Base-by-base conservation (phyloP, 257 asterid genomes). In the Rauvolfia tetraphylla region DNA sequence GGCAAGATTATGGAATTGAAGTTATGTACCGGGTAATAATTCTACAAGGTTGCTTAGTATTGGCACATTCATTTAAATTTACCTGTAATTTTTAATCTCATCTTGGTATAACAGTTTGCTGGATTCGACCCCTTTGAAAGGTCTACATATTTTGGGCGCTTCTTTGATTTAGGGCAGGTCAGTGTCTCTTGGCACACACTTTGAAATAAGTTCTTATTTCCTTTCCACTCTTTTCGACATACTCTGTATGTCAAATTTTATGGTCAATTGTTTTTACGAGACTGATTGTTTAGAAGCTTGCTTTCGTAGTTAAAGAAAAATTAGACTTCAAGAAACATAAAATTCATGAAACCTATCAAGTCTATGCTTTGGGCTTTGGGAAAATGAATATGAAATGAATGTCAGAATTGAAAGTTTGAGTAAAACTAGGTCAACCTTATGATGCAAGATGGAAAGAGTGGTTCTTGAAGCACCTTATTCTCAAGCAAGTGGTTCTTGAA, bases 111-210 rank as follows among this genome's bases (percentile, higher is more conserved):
- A 79, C 89, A 91, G 98, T 92, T 94, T 89, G 97, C 97, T 41
- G 98, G 97, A 73, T 94, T 94, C 56, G 97, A 94, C 85, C 98
- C 98, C 15, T 94, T 94, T 76, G 96, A 94, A 81, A 88, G 98
- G 87, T 94, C 98, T 62, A 94, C 97, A 23, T 94, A 92, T 69
- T 94, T 94, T 33, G 98, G 93, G 48, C 98, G 97, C 76, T 94
- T 90, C 88, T 90, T 94, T 76, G 98, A 94, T 87, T 79, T 94
- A 79, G 98, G 97, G 77, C 98, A 93, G 97, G 98, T 93, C 57
- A 79, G 97, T 81, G 15, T 58, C 44, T 38, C 22, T 34, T 69
- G 49, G 44, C 48, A 38, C 41, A 56, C 38, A 36, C 57, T 29
- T 18, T 29, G 12, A 3, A 29, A 11, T 17, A 8, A n/a, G n/a